Evolutionary conservation across 73 alveolate species (phyloP).

Genomic region (Paramecium sexaurelia): DNA sequence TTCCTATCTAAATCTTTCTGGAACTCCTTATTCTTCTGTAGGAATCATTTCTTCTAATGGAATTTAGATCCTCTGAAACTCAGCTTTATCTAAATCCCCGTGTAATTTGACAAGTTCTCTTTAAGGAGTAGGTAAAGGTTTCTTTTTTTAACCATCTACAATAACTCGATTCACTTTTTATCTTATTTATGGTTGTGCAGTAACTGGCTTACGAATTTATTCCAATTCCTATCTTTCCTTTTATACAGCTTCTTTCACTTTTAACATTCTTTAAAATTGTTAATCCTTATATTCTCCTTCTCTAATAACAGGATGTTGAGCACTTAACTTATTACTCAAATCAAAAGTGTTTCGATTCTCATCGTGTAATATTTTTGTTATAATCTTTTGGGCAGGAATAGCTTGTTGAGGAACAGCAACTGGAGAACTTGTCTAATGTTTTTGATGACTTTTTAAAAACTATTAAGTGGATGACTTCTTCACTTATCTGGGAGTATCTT

Average conservation of each 20-base stretch:
- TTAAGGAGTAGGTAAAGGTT: slow-evolving; percentile 11
- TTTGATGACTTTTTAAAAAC: background rate
- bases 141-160: background rate
- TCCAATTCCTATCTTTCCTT: slow-evolving; percentile 39
- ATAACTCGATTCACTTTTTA: background rate
- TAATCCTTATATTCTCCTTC: slow-evolving; percentile 17
- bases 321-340: slow-evolving; percentile 3
- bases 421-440: background rate
- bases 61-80: background rate
- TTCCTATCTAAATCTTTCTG: slow-evolving; percentile 25
- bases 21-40: slow-evolving; percentile 50
- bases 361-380: background rate
- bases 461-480: background rate
- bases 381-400: slow-evolving; percentile 20
- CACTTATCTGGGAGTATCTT: background rate
- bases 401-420: background rate
- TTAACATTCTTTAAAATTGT: background rate
- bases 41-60: slow-evolving; percentile 54
- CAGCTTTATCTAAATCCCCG: slow-evolving; percentile 43
- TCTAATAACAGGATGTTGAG: slow-evolving; percentile 10
- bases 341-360: slow-evolving; percentile 54
- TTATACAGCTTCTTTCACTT: background rate
- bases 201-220: background rate
- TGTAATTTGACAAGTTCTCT: slow-evolving; percentile 41
- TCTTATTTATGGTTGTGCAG: background rate